phyloP scores from a whole-genome alignment of 163 green algal species.

The Scenedesmus sp. region DNA sequence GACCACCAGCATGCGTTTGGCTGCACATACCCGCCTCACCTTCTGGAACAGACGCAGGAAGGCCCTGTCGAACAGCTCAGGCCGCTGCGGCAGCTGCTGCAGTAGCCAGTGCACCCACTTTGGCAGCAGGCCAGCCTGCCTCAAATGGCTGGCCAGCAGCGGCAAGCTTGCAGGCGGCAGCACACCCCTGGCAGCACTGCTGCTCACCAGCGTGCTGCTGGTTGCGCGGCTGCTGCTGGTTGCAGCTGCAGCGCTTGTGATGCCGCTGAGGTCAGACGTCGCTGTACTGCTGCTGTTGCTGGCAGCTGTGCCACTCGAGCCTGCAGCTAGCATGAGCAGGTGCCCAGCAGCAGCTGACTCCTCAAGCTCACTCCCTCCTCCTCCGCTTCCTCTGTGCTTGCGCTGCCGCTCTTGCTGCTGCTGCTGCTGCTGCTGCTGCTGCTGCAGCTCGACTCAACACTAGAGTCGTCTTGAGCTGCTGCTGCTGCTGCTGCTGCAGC shows the following conservation, averaged over 20 bases:
- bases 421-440: slow-evolving; percentile 16
- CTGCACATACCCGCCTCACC: too few relatives aligned
- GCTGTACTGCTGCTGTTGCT: slow-evolving; percentile 8
- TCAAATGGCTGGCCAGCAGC: slow-evolving; percentile 67
- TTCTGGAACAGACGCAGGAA: slow-evolving; percentile 71
- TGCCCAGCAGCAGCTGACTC: slow-evolving; percentile 67
- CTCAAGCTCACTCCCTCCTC: slow-evolving; percentile 46
- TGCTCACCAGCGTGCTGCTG: not conserved
- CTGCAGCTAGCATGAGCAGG: slow-evolving; percentile 61
- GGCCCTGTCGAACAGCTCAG: slow-evolving; percentile 80
- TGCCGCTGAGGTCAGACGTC: not conserved
- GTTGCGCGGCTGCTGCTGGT: not conserved
- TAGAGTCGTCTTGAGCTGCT: not conserved
- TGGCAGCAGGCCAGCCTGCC: slow-evolving; percentile 72
- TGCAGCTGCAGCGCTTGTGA: not conserved
- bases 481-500: slow-evolving; percentile 20
- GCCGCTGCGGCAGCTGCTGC: slow-evolving; percentile 59
- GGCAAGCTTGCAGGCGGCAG: slow-evolving; percentile 68
- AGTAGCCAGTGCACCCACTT: slow-evolving; percentile 81
- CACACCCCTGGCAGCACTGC: not conserved
- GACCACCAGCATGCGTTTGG: too few relatives aligned
- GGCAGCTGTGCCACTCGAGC: not conserved
- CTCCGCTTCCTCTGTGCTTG: not conserved
- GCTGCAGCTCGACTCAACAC: not conserved
- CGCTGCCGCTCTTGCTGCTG: not conserved